phyloP scores from a whole-genome alignment of 768 basidiomycete genomes.

The Gymnopilus junonius region DNA sequence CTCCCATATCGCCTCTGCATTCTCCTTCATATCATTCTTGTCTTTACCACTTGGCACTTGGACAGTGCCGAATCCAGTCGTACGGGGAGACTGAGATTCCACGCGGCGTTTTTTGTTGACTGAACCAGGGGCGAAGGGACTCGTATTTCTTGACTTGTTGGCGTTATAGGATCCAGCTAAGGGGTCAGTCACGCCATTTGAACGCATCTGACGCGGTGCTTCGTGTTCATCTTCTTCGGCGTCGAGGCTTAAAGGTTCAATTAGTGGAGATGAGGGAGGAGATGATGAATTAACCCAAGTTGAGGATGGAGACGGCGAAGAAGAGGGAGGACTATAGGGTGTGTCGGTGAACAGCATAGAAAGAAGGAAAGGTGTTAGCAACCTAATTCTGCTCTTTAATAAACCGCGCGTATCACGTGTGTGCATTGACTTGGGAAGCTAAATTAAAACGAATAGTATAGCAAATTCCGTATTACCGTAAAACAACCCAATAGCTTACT shows the following conservation, averaged over 20 bases:
- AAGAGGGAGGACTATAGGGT: slow-evolving; percentile 28
- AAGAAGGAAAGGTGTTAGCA: slow-evolving; percentile 8
- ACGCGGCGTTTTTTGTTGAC: slow-evolving; percentile 30
- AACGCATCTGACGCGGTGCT: slow-evolving; percentile 12
- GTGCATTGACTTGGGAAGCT: background rate
- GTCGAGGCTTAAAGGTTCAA: slow-evolving; percentile 19
- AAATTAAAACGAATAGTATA: too few species aligned
- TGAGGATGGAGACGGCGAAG: slow-evolving; percentile 38
- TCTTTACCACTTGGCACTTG: background rate
- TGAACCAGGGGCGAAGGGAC: slow-evolving; percentile 26
- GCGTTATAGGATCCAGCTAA: slow-evolving; percentile 64
- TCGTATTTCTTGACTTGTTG: slow-evolving; percentile 15
- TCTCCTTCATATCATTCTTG: background rate
- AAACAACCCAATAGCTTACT: background rate
- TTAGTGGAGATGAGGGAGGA: slow-evolving; percentile 53
- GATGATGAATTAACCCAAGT: slow-evolving; percentile 42
- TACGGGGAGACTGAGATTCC: background rate
- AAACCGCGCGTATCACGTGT: background rate
- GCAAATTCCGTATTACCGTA: too few species aligned
- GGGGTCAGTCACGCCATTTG: slow-evolving; percentile 40
- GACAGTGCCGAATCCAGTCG: background rate
- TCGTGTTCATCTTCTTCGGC: slow-evolving; percentile 26
- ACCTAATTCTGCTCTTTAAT: background rate
- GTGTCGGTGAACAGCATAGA: slow-evolving; percentile 26
- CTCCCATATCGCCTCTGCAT: slow-evolving; percentile 19